Evolutionary conservation across 805 yeast species (phyloP).

Genomic region (Saccharomycopsis sp.): DNA sequence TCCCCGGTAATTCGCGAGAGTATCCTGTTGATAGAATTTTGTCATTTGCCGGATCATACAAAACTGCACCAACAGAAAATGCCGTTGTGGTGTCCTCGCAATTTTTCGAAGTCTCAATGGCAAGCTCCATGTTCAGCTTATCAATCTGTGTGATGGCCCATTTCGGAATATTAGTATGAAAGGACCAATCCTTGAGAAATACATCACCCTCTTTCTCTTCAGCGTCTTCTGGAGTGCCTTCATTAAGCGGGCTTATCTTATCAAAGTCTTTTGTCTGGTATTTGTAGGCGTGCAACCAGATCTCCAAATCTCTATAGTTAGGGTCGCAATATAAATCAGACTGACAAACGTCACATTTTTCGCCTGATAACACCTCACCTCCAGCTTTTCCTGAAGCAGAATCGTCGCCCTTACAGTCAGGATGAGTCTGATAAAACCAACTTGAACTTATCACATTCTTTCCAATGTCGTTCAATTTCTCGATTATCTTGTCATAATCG

Average conservation of each 20-base stretch:
- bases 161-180: constrained; percentile 66
- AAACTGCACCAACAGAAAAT: constrained; percentile 88
- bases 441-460: constrained; percentile 60
- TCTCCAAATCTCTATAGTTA: constrained; percentile 74
- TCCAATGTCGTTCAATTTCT: constrained; percentile 56
- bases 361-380: constrained; percentile 64
- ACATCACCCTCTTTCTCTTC: constrained; percentile 3
- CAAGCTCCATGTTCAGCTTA: constrained; percentile 60
- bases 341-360: constrained; percentile 58
- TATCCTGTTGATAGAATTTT: constrained; percentile 72
- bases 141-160: constrained; percentile 50
- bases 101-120: constrained; percentile 69
- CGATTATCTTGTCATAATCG: constrained; percentile 37
- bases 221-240: constrained; percentile 16
- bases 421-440: constrained; percentile 50
- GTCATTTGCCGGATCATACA: constrained; percentile 47
- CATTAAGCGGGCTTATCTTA: background rate
- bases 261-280: constrained; percentile 50
- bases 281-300: constrained; percentile 87
- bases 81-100: constrained; percentile 82
- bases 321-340: constrained; percentile 79
- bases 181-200: constrained; percentile 50
- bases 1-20: constrained; percentile 87
- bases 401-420: background rate
- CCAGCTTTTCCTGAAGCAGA: constrained; percentile 28